A percentile compares a stretch with the other conserved stretches of the same genome.
Conservation (phyloP, 768 basidiomycete genomes). For the Pisolithus microcarpus region DNA sequence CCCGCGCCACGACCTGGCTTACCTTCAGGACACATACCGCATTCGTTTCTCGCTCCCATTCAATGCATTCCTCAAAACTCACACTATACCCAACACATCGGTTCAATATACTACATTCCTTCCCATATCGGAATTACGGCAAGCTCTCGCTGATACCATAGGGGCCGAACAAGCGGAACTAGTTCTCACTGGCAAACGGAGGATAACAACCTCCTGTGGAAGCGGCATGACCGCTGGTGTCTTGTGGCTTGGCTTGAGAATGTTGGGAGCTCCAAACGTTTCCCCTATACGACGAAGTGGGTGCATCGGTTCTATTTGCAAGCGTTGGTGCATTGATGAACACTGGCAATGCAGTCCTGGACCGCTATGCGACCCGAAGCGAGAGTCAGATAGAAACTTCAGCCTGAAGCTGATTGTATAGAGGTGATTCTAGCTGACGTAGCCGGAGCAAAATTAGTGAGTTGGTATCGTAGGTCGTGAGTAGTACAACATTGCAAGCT, state of each 20-base stretch:
- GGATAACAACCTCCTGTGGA: constrained; percentile 77
- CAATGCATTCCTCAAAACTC: constrained; percentile 54
- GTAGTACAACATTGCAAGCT: constrained; percentile 23
- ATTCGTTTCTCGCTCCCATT: constrained; percentile 84
- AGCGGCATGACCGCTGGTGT: constrained; percentile 98
- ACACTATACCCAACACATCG: constrained; percentile 27
- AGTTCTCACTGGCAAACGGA: constrained; percentile 52
- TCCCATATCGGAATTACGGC: constrained; percentile 48
- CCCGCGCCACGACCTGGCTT: constrained; percentile 88
- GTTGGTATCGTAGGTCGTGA: constrained; percentile 12
- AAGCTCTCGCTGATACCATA: constrained; percentile 55
- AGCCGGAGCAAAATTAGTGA: constrained; percentile 2
- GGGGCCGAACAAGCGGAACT: constrained; percentile 49
- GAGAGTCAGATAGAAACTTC: constrained; percentile 67
- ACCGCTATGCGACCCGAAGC: constrained; percentile 75
- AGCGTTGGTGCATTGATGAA: constrained; percentile 12
- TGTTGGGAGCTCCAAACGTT: constrained; percentile 53
- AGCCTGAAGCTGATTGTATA: constrained; percentile 6
- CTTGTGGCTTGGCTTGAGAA: constrained; percentile 85
- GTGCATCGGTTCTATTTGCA: constrained; percentile 15
- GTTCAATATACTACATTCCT: constrained; percentile 54
- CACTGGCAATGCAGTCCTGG: constrained; percentile 67
- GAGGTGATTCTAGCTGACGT: neutral
- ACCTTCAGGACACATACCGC: constrained; percentile 87
- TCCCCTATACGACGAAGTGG: constrained; percentile 93